phyloP scores from a whole-genome alignment of 1,139 yeast species.

The Pichia sp. region DNA sequence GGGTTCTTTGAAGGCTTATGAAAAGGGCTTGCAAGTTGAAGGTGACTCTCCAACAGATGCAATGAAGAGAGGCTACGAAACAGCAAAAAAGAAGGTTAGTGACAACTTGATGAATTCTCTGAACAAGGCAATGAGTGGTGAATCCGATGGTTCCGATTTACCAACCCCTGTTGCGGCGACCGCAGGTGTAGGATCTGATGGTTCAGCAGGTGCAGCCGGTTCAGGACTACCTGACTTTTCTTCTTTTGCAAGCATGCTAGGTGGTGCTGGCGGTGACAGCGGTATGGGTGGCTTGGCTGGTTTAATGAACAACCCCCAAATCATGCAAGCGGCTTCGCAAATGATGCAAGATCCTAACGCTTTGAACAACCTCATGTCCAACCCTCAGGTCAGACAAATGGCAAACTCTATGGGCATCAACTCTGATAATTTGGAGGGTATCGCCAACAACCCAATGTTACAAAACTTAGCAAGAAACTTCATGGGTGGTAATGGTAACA shows the following conservation, averaged over 20 bases:
- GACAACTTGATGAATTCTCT: constrained; percentile 57
- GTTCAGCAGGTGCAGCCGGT: constrained; percentile 40
- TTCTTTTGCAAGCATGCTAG: constrained; percentile 61
- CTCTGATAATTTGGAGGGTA: constrained; percentile 45
- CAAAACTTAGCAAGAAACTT: constrained; percentile 62
- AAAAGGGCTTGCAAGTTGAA: constrained; percentile 80
- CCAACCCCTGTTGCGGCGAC: constrained; percentile 31
- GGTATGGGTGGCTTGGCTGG: constrained; percentile 63
- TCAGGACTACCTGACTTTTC: constrained; percentile 57
- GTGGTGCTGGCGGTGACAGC: constrained; percentile 47
- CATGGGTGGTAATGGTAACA: constrained; percentile 44
- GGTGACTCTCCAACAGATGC: constrained; percentile 83
- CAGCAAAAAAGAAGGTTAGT: constrained; percentile 82
- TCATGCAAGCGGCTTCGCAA: constrained; percentile 89
- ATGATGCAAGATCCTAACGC: constrained; percentile 90
- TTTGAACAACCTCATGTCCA: constrained; percentile 68
- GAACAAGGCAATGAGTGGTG: constrained; percentile 15
- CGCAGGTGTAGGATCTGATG: constrained; percentile 26
- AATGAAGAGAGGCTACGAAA: constrained; percentile 90
- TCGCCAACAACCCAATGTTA: constrained; percentile 79
- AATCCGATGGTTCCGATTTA: constrained; percentile 28
- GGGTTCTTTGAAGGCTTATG: constrained; percentile 87
- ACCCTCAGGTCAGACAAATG: constrained; percentile 77
- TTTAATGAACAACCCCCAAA: constrained; percentile 81
- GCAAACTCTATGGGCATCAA: constrained; percentile 54